A percentile compares a stretch with the other conserved stretches of the same genome.
phyloP scores from a whole-genome alignment of 2,329 filamentous ascomycete genomes.

The Bipolaris oryzae region DNA sequence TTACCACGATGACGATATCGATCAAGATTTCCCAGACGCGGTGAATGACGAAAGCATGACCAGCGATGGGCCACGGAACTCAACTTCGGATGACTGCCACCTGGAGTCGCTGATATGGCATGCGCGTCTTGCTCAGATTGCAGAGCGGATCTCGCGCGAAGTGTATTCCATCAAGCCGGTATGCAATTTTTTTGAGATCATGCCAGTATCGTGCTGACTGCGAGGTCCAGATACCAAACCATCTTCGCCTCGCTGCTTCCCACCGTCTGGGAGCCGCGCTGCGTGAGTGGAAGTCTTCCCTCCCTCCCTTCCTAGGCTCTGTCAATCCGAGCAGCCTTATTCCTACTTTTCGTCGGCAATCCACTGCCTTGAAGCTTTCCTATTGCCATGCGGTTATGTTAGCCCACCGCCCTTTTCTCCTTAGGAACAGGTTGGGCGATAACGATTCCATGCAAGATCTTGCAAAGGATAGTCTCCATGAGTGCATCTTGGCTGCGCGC shows the following conservation, averaged over 20 bases:
- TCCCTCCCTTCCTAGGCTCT: conserved; percentile 54
- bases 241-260: conserved; percentile 48
- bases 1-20: conserved; percentile 65
- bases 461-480: conserved; percentile 49
- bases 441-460: conserved; percentile 30
- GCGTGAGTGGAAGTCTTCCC: conserved; percentile 32
- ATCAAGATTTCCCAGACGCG: conserved; percentile 62
- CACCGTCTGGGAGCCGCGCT: conserved; percentile 50
- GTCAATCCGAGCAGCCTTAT: conserved; percentile 56
- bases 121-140: conserved; percentile 48
- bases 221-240: conserved; percentile 21
- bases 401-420: conserved; percentile 41
- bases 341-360: conserved; percentile 50
- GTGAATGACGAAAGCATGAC: conserved; percentile 65
- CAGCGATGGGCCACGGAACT: conserved; percentile 43
- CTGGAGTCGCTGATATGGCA: conserved; percentile 58
- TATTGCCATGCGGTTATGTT: conserved; percentile 46
- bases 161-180: conserved; percentile 43
- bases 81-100: conserved; percentile 53
- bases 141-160: conserved; percentile 39
- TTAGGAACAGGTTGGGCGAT: conserved; percentile 24
- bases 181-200: neutral
- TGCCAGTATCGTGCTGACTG: neutral
- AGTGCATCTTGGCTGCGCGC: conserved; percentile 54
- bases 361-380: conserved; percentile 39